Evolutionary conservation across 495 filamentous ascomycete species (phyloP).

Genomic region (Podospora didyma): DNA sequence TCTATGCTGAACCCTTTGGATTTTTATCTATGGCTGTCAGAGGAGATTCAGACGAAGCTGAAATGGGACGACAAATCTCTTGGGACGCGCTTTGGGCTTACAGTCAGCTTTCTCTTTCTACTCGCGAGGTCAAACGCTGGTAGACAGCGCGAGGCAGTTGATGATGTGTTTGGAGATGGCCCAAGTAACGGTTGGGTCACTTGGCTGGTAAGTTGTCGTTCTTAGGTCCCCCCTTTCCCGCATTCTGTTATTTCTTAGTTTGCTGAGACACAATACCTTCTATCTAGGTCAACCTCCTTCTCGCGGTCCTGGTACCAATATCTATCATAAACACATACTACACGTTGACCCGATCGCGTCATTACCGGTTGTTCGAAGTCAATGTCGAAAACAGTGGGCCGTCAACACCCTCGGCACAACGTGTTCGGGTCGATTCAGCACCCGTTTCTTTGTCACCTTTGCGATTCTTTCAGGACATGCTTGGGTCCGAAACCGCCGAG

Average conservation of each 20-base stretch:
- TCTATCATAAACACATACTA: conserved; percentile 74
- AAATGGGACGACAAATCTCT: conserved; percentile 84
- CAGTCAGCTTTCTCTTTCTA: conserved; percentile 73
- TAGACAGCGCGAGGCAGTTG: conserved; percentile 40
- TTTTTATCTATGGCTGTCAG: conserved; percentile 81
- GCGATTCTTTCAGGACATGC: conserved; percentile 65
- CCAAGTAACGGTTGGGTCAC: conserved; percentile 58
- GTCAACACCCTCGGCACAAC: conserved; percentile 79
- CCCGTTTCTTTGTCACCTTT: conserved; percentile 75
- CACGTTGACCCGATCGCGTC: conserved; percentile 75
- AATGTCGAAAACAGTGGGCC: conserved; percentile 65
- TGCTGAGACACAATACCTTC: background rate
- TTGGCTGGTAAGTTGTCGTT: conserved; percentile 67
- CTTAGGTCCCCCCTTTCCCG: too few species aligned
- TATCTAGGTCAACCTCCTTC: conserved; percentile 61
- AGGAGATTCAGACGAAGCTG: conserved; percentile 72
- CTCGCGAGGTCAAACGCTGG: conserved; percentile 74
- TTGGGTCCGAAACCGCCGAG: conserved; percentile 58
- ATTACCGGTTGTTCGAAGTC: conserved; percentile 88
- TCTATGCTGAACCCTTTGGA: conserved; percentile 82
- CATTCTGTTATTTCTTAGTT: background rate
- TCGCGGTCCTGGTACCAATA: conserved; percentile 60
- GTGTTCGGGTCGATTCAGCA: conserved; percentile 86
- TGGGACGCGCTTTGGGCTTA: conserved; percentile 68
- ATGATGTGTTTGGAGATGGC: conserved; percentile 84